Percentiles rank a stretch among this genome's conserved stretches.
Conservation (phyloP, 2,329 filamentous ascomycete genomes). For the Colletotrichum camelliae region DNA sequence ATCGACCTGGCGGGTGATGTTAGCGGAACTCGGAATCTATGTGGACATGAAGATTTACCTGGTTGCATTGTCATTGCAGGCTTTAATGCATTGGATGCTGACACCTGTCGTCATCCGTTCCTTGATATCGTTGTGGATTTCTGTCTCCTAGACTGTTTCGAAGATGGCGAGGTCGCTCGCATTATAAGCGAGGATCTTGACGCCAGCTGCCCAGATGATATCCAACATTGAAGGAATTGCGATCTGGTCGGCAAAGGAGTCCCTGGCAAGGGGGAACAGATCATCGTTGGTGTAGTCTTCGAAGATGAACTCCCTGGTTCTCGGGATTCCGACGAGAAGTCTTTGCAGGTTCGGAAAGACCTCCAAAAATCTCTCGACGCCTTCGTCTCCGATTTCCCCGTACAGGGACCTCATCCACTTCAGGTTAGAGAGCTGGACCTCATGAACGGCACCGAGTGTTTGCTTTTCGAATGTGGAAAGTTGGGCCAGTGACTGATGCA, state of each 20-base stretch:
- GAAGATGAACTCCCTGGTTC: not conserved
- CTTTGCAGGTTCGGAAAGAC: not conserved
- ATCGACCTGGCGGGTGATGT: not conserved
- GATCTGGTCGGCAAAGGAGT: not conserved
- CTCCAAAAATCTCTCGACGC: not conserved
- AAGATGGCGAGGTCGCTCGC: not conserved
- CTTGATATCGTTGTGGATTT: not conserved
- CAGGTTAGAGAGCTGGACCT: not conserved
- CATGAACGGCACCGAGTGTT: not conserved
- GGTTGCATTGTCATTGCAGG: not conserved
- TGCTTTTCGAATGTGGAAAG: not conserved
- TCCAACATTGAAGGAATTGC: not conserved
- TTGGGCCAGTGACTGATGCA: not conserved
- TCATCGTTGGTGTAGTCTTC: not conserved
- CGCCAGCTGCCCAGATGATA: not conserved
- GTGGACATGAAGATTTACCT: not conserved
- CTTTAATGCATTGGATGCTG: not conserved
- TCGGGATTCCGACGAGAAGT: not conserved
- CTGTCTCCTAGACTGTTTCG: not conserved
- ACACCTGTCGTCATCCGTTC: fast-evolving
- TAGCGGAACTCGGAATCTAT: not conserved
- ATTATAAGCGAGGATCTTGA: not conserved
- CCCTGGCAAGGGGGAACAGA: not conserved
- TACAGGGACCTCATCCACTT: not conserved
- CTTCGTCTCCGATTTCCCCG: not conserved